A percentile compares a stretch with the other conserved stretches of the same genome.
Conservation (phyloP, 73 alveolate species). For the Symbiodinium natans region DNA sequence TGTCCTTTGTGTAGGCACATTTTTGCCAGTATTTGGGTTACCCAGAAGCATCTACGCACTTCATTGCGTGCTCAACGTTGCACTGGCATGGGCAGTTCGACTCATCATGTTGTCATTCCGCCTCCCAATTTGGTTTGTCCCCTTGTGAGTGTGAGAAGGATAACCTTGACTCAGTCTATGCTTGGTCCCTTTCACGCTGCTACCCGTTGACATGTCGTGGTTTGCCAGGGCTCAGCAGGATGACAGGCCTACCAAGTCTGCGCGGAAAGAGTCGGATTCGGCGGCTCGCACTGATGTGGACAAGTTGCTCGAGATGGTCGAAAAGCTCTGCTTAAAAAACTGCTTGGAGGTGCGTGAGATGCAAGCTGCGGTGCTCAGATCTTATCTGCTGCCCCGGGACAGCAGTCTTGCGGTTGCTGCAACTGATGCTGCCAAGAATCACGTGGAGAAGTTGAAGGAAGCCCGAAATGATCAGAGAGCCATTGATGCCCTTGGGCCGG, state of each 20-base stretch:
- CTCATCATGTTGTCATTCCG: not conserved
- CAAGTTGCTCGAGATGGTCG: not conserved
- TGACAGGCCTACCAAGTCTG: not conserved
- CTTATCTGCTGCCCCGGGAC: conserved; percentile 15
- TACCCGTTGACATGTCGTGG: not conserved
- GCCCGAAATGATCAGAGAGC: not conserved
- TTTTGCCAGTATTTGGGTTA: not conserved
- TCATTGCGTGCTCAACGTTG: not conserved
- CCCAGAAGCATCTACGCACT: not conserved
- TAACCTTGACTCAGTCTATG: too few species aligned
- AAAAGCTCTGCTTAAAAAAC: conserved; percentile 34
- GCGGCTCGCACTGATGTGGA: too few species aligned
- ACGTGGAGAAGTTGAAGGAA: not conserved
- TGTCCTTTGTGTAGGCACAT: conserved; percentile 19
- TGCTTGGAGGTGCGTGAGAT: not conserved
- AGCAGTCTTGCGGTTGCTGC: not conserved
- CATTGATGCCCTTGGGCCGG: not conserved
- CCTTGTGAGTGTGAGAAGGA: not conserved
- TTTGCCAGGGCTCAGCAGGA: not conserved
- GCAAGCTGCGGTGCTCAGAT: conserved; percentile 13
- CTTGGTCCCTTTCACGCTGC: too few species aligned
- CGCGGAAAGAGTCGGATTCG: too few species aligned
- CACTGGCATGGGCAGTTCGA: not conserved
- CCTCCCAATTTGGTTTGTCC: not conserved
- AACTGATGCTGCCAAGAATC: not conserved